A percentile compares a stretch with the other conserved stretches of the same genome.
Evolutionary conservation across 306 rosid genomes (phyloP).

Genomic region (Acmispon strigosus): DNA sequence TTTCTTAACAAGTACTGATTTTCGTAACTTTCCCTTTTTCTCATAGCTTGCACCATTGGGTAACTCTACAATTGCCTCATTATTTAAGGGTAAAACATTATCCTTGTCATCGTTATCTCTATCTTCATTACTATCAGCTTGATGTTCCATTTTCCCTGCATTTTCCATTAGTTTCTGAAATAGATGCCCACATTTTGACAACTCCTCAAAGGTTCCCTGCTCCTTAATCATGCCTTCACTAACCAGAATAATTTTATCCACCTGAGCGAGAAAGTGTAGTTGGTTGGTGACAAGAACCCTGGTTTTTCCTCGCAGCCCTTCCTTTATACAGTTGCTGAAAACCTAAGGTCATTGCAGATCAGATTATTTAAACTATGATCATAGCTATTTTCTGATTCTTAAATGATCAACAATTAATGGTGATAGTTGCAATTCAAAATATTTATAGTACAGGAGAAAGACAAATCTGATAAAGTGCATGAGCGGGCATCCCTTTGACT

Average conservation of each 20-base stretch:
- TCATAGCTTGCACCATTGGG: conserved; percentile 29
- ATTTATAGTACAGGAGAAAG: background rate
- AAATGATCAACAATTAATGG: background rate
- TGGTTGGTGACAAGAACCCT: conserved; percentile 91
- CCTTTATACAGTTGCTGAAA: conserved; percentile 76
- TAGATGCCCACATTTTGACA: conserved; percentile 51
- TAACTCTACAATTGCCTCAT: conserved; percentile 27
- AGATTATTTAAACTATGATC: background rate
- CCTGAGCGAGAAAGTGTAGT: conserved; percentile 87
- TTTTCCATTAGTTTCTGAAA: conserved; percentile 91
- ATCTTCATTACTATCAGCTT: conserved; percentile 26
- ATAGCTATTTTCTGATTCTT: background rate
- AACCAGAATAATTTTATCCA: conserved; percentile 66
- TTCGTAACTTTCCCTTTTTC: conserved; percentile 48
- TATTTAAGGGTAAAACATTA: conserved; percentile 19
- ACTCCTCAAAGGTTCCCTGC: conserved; percentile 83
- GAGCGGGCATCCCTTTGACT: background rate
- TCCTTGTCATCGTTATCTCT: conserved; percentile 16
- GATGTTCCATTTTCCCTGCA: conserved; percentile 82
- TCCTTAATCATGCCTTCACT: conserved; percentile 63
- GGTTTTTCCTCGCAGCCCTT: conserved; percentile 72
- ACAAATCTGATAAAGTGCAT: background rate
- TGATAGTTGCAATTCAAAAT: background rate
- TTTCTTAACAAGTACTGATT: conserved; percentile 64
- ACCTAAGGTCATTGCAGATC: conserved; percentile 41